Conservation (phyloP, 768 basidiomycete genomes). For the Asterophora parasitica region DNA sequence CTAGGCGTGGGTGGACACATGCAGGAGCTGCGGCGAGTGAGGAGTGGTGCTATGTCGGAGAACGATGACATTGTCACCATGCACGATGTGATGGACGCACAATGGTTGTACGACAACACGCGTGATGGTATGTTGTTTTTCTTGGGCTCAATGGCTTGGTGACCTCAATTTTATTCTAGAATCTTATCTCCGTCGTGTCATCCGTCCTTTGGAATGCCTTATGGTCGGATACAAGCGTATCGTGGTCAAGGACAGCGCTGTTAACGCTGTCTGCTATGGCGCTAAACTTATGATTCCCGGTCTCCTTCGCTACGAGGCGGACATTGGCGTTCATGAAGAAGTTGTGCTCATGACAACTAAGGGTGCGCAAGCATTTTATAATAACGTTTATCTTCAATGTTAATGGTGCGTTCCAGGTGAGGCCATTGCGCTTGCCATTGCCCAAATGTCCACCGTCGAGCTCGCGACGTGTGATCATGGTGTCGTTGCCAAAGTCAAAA, state of each 20-base stretch:
- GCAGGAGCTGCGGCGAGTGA: slow-evolving; percentile 94
- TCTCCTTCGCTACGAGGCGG: slow-evolving; percentile 91
- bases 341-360: slow-evolving; percentile 99
- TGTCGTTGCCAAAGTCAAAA: slow-evolving; percentile 97
- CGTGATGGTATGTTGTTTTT: slow-evolving; percentile 68
- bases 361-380: slow-evolving; percentile 39
- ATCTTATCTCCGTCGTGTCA: slow-evolving; percentile 91
- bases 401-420: slow-evolving; percentile 49
- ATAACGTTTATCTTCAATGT: not conserved
- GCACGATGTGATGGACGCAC: slow-evolving; percentile 99
- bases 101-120: slow-evolving; percentile 97
- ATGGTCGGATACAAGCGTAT: slow-evolving; percentile 97
- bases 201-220: slow-evolving; percentile 91
- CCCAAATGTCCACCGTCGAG: slow-evolving; percentile 98
- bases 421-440: slow-evolving; percentile 90
- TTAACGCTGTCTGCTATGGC: slow-evolving; percentile 99
- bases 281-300: slow-evolving; percentile 99
- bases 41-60: slow-evolving; percentile 95
- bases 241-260: slow-evolving; percentile 98
- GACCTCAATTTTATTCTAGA: slow-evolving; percentile 44
- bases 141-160: not conserved
- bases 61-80: slow-evolving; percentile 98
- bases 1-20: slow-evolving; percentile 99
- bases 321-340: slow-evolving; percentile 93
- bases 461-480: slow-evolving; percentile 98